phyloP scores from a whole-genome alignment of 2,329 filamentous ascomycete genomes.

The Stromatinia cepivora region DNA sequence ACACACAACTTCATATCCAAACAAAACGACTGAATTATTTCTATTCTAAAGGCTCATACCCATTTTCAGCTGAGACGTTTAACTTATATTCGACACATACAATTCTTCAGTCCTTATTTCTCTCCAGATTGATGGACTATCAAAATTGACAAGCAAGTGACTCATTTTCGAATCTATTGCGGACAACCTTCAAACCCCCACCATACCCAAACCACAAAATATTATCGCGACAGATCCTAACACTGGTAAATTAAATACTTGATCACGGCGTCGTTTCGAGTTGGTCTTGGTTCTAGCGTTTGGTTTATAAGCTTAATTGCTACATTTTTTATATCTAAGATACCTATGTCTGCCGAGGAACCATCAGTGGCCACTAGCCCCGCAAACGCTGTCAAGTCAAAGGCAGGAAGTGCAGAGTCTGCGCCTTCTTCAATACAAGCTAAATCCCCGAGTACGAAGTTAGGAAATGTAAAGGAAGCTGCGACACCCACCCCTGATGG shows the following conservation, averaged over 20 bases:
- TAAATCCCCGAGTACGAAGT: constrained; percentile 24
- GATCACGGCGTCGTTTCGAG: background rate
- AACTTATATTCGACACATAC: background rate
- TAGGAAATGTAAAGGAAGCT: constrained; percentile 23
- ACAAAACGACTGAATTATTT: background rate
- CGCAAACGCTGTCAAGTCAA: constrained; percentile 11
- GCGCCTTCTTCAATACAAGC: constrained; percentile 21
- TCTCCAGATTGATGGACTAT: background rate
- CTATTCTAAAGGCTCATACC: background rate
- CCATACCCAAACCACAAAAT: constrained; percentile 1
- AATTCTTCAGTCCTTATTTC: background rate
- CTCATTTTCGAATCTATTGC: constrained; percentile 18
- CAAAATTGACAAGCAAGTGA: constrained; percentile 12
- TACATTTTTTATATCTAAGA: background rate
- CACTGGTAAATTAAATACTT: background rate
- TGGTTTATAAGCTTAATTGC: constrained; percentile 8
- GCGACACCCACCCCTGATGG: constrained; percentile 34
- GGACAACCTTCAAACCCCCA: constrained; percentile 12
- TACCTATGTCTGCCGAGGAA: constrained; percentile 31
- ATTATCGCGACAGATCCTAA: background rate
- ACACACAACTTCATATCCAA: background rate
- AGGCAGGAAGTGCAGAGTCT: constrained; percentile 11
- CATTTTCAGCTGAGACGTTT: background rate
- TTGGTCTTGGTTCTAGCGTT: constrained; percentile 6
- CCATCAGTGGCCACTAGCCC: constrained; percentile 26